phyloP scores from a whole-genome alignment of 805 yeast genomes.

The Nakazawaea wyomingensis region DNA sequence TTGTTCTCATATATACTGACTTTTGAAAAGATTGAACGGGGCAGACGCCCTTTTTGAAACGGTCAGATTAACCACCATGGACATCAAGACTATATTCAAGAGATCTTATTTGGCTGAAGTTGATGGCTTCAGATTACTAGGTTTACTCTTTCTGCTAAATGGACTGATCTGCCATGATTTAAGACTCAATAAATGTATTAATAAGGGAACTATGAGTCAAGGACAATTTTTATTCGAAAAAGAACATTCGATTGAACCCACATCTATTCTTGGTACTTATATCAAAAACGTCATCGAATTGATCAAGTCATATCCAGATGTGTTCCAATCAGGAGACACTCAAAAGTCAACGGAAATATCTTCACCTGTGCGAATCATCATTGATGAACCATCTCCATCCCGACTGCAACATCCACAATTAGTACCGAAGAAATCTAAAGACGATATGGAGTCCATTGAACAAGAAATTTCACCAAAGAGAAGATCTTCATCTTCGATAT shows the following conservation, averaged over 20 bases:
- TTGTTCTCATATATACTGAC: background rate
- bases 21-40: constrained; percentile 3
- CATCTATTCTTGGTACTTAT: background rate
- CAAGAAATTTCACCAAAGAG: background rate
- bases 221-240: constrained; percentile 2
- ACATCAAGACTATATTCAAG: constrained; percentile 2
- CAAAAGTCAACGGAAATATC: no score
- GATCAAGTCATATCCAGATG: constrained; percentile 5
- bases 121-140: constrained; percentile 3
- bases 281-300: background rate
- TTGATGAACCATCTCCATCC: background rate
- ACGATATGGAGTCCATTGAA: background rate
- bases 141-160: constrained; percentile 1
- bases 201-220: background rate
- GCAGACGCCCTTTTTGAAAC: constrained; percentile 6
- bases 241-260: constrained; percentile 1
- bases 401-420: background rate
- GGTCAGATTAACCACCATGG: background rate
- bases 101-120: background rate
- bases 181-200: constrained; percentile 2
- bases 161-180: constrained; percentile 1
- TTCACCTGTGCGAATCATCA: background rate
- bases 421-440: background rate
- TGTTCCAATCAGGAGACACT: background rate
- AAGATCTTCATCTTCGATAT: background rate